These are phyloP conservation scores for Asclepias syriaca DNA, from an alignment of 257 asterid genomes.

Conservation along the genomic window DNA sequence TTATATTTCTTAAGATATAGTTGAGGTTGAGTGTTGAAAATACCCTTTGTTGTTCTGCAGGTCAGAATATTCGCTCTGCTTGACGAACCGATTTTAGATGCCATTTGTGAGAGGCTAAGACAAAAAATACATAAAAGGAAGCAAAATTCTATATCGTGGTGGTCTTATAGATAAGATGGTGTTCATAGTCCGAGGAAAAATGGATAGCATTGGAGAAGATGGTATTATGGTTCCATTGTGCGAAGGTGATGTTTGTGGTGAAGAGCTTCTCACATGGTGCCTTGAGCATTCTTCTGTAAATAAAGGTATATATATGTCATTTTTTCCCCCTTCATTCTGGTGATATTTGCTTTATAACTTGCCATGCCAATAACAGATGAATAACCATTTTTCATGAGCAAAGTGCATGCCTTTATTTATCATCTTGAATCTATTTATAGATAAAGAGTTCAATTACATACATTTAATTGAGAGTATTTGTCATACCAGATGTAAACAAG, in stretches of 20 bases:
- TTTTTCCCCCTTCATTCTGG: neutral
- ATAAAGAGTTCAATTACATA: no score
- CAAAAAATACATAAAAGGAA: constrained; percentile 77
- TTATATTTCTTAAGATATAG: no score
- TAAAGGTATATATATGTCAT: constrained; percentile 40
- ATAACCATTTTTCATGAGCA: neutral
- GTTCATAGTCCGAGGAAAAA: constrained; percentile 79
- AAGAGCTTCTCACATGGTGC: constrained; percentile 96
- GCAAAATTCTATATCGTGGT: constrained; percentile 54
- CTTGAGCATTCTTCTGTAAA: constrained; percentile 83
- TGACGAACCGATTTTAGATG: constrained; percentile 80
- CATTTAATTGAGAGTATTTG: neutral
- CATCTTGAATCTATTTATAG: neutral
- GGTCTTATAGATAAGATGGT: constrained; percentile 88
- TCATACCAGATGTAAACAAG: constrained; percentile 47
- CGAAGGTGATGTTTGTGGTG: constrained; percentile 87
- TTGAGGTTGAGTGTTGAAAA: no score
- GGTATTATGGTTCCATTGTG: constrained; percentile 42
- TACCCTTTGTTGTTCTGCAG: constrained; percentile 30
- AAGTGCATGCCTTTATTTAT: neutral
- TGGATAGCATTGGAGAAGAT: constrained; percentile 78
- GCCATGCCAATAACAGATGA: neutral
- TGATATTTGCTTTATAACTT: neutral
- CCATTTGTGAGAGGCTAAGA: constrained; percentile 73
- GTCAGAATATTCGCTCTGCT: constrained; percentile 69